A percentile compares a stretch with the other conserved stretches of the same genome.
These are phyloP conservation scores for Davidsoniella australis DNA, from an alignment of 2,329 filamentous ascomycete species.

Conservation along the genomic window DNA sequence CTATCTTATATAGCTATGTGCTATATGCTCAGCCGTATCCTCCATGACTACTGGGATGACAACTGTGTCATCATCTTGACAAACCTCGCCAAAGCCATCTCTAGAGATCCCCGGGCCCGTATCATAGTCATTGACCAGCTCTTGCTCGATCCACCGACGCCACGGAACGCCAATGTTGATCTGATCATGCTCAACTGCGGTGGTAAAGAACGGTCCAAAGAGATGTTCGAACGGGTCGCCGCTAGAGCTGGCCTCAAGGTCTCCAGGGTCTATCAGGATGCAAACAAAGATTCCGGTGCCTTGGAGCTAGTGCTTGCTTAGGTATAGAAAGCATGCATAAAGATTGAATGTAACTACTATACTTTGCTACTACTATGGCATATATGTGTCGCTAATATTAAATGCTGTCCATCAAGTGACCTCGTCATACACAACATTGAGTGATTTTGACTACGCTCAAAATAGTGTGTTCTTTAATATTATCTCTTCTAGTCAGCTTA, in stretches of 20 bases:
- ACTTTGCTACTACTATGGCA: no score
- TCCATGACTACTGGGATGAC: constrained; percentile 23
- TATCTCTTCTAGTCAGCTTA: no score
- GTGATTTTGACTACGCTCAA: no score
- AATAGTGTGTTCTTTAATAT: no score
- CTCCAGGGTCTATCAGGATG: constrained; percentile 12
- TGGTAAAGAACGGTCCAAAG: constrained; percentile 20
- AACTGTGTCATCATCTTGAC: constrained; percentile 17
- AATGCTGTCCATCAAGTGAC: no score
- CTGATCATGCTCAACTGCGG: constrained; percentile 20
- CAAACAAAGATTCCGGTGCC: background rate
- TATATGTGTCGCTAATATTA: no score
- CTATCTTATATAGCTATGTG: constrained; percentile 16
- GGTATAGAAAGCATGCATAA: no score
- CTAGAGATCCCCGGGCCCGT: constrained; percentile 17
- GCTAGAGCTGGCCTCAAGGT: constrained; percentile 17
- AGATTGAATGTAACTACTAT: no score
- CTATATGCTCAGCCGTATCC: constrained; percentile 22
- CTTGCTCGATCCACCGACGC: constrained; percentile 17
- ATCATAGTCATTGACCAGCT: constrained; percentile 21
- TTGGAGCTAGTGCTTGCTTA: background rate
- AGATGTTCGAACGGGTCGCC: constrained; percentile 16
- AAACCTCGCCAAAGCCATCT: constrained; percentile 13
- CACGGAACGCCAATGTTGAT: constrained; percentile 17
- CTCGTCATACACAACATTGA: no score